Evolutionary conservation across 2,329 filamentous ascomycete genomes (phyloP).

Genomic region (Penicillium sp.): DNA sequence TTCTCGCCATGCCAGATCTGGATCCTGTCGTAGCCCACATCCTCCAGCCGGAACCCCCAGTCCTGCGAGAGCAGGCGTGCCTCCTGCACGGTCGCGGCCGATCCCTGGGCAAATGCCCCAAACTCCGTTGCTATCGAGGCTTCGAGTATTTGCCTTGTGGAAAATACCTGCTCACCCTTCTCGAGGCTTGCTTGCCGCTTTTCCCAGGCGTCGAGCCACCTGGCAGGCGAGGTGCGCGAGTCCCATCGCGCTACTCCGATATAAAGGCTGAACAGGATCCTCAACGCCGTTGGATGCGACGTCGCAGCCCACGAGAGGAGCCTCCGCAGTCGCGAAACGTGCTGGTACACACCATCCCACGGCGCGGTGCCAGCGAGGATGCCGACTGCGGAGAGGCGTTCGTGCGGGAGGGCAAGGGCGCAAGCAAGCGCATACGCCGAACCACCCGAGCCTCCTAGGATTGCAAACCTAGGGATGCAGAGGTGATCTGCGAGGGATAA

Average conservation of each 20-base stretch:
- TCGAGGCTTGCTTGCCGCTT: slow-evolving; percentile 1
- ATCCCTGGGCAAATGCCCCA: slow-evolving; percentile 35
- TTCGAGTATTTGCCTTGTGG: not conserved
- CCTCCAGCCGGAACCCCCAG: slow-evolving; percentile 37
- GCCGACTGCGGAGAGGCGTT: slow-evolving; percentile 40
- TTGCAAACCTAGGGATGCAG: slow-evolving; percentile 45
- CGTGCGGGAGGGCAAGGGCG: slow-evolving; percentile 41
- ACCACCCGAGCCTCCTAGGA: slow-evolving; percentile 54
- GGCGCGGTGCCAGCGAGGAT: slow-evolving; percentile 42
- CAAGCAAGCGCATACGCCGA: slow-evolving; percentile 56
- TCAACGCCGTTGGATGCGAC: not conserved
- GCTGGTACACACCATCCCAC: slow-evolving; percentile 39
- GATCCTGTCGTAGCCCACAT: slow-evolving; percentile 31
- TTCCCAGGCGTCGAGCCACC: slow-evolving; percentile 2
- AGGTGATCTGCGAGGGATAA: slow-evolving; percentile 47
- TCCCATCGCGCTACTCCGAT: not conserved
- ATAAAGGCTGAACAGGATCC: not conserved
- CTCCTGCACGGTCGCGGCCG: slow-evolving; percentile 31
- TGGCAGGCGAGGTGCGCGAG: not conserved
- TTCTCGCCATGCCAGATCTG: slow-evolving; percentile 37
- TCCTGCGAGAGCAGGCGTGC: slow-evolving; percentile 31
- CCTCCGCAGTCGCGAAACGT: slow-evolving; percentile 31
- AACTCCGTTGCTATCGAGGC: slow-evolving; percentile 22
- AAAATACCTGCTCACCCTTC: not conserved
- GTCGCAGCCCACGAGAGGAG: not conserved